Conservation (phyloP, 2,329 filamentous ascomycete genomes). For the Colletotrichum zoysiae region DNA sequence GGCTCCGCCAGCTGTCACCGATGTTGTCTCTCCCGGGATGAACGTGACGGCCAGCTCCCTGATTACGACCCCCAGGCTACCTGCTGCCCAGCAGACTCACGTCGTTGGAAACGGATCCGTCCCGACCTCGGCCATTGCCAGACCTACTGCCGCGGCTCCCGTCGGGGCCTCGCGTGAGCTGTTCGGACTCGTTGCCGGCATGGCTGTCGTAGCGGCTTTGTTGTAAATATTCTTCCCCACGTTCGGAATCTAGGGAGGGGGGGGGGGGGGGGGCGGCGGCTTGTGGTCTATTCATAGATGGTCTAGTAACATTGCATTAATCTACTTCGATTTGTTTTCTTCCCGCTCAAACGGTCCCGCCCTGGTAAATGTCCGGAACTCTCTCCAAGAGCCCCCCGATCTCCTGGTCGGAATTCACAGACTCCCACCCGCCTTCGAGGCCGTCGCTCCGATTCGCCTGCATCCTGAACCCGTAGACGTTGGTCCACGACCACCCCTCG, state of each 20-base stretch:
- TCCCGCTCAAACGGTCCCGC: background rate
- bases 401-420: constrained; percentile 46
- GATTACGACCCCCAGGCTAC: background rate
- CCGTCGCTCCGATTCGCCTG: constrained; percentile 14
- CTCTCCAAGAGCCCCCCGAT: constrained; percentile 45
- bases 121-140: background rate
- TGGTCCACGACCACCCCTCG: constrained; percentile 21
- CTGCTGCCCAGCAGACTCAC: background rate
- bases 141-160: constrained; percentile 14
- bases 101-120: background rate
- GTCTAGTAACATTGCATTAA: constrained; percentile 9
- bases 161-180: constrained; percentile 10
- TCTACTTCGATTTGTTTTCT: background rate
- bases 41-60: background rate
- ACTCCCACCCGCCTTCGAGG: constrained; percentile 44
- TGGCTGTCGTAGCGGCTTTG: constrained; percentile 25
- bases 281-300: background rate
- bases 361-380: constrained; percentile 43
- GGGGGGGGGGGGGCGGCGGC: no score
- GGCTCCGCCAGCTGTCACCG: background rate
- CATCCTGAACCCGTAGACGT: constrained; percentile 33
- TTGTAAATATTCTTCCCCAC: background rate
- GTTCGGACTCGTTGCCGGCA: constrained; percentile 2
- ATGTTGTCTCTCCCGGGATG: background rate
- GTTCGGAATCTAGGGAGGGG: no score